phyloP scores from a whole-genome alignment of 1,284 basidiomycete genomes.

The Megacollybia platyphylla region DNA sequence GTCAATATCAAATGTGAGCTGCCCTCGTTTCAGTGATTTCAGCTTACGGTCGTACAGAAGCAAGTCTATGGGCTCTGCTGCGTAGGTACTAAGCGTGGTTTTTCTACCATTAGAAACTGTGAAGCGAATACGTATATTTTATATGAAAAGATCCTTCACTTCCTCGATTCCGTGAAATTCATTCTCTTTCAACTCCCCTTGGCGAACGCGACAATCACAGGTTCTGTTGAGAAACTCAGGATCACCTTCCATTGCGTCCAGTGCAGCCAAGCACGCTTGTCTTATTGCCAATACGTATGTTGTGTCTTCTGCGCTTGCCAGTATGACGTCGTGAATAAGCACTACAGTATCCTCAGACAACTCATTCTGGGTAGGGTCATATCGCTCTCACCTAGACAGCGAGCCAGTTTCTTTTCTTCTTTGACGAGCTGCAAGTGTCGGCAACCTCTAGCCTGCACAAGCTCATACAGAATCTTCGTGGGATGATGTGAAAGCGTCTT shows the following conservation, averaged over 20 bases:
- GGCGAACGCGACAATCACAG: conserved; percentile 46
- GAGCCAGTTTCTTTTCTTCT: conserved; percentile 19
- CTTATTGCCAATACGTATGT: conserved; percentile 41
- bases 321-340: conserved; percentile 46
- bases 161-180: no score
- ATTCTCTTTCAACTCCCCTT: no score
- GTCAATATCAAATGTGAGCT: conserved; percentile 54
- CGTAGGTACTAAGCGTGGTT: neutral
- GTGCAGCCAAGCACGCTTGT: conserved; percentile 41
- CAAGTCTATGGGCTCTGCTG: conserved; percentile 15
- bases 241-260: conserved; percentile 56
- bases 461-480: conserved; percentile 57
- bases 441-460: conserved; percentile 58
- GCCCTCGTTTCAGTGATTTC: conserved; percentile 3
- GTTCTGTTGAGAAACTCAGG: conserved; percentile 42
- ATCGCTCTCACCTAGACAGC: conserved; percentile 33
- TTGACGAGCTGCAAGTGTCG: conserved; percentile 46
- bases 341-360: conserved; percentile 23
- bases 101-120: no score
- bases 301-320: conserved; percentile 44
- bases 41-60: conserved; percentile 13
- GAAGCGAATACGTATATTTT: no score
- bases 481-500: conserved; percentile 63
- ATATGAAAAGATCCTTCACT: no score
- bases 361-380: neutral